These are phyloP conservation scores for Amyloporia xantha DNA, from an alignment of 768 basidiomycete species.

Conservation along the genomic window DNA sequence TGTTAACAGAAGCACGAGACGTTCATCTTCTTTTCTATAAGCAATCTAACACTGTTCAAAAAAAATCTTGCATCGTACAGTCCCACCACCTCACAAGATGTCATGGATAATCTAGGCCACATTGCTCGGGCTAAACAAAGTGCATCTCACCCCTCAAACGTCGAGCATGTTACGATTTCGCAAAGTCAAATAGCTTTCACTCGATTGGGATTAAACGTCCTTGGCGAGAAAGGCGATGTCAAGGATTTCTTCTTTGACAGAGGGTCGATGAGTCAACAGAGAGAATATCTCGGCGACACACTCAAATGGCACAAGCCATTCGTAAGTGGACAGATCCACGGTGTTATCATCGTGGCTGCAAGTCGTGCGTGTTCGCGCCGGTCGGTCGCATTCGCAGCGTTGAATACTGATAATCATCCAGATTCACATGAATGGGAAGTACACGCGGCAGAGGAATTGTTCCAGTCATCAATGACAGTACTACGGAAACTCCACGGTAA, in stretches of 20 bases:
- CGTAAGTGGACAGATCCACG: neutral
- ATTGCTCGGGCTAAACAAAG: neutral
- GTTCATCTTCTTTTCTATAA: neutral
- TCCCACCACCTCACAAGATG: neutral
- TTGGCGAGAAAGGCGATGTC: neutral
- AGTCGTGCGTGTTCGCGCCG: neutral
- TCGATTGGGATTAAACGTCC: constrained; percentile 5
- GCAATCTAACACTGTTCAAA: neutral
- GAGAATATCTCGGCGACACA: neutral
- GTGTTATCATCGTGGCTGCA: constrained; percentile 3
- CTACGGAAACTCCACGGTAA: constrained; percentile 17
- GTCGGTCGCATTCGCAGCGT: neutral
- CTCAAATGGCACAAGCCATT: neutral
- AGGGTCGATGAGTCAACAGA: constrained; percentile 1
- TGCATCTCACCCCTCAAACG: neutral
- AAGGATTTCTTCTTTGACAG: constrained; percentile 3
- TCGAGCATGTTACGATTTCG: neutral
- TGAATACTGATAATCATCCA: neutral
- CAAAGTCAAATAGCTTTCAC: constrained; percentile 8
- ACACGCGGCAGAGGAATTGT: neutral
- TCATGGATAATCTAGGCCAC: neutral
- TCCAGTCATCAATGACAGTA: constrained; percentile 10
- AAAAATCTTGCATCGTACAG: neutral
- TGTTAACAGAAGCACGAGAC: neutral
- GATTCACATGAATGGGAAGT: neutral